phyloP scores from a whole-genome alignment of 176 grass and related monocot species.

The Juncus effusus region DNA sequence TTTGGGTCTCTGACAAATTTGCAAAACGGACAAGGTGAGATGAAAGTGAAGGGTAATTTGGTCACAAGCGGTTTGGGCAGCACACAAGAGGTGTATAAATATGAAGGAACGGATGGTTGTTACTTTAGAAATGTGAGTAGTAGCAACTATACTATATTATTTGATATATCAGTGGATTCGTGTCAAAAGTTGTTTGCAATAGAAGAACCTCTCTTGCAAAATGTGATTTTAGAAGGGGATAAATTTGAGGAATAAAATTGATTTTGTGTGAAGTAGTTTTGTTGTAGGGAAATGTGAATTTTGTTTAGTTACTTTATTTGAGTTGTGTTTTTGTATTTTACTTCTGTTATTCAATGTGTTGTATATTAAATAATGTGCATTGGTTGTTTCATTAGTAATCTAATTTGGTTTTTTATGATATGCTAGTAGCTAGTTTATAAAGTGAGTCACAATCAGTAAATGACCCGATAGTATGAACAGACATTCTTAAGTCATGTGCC shows the following conservation, averaged over 20 bases:
- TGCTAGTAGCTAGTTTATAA: no score
- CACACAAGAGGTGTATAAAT: constrained; percentile 52
- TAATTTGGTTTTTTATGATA: no score
- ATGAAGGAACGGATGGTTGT: constrained; percentile 49
- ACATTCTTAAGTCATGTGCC: no score
- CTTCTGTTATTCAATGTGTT: no score
- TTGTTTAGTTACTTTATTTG: constrained; percentile 24
- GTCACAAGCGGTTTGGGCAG: constrained; percentile 30
- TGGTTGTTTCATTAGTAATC: no score
- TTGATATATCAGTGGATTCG: constrained; percentile 23
- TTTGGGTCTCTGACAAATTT: constrained; percentile 51
- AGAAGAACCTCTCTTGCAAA: constrained; percentile 2
- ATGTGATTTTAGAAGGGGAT: neutral
- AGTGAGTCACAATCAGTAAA: no score
- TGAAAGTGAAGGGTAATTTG: constrained; percentile 40
- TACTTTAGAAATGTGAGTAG: constrained; percentile 54
- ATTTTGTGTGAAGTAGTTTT: constrained; percentile 13
- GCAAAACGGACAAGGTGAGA: constrained; percentile 38
- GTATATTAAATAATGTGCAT: no score
- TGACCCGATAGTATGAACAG: no score
- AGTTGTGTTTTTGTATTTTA: no score
- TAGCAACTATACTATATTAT: constrained; percentile 19
- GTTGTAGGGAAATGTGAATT: constrained; percentile 2
- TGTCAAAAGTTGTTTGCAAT: constrained; percentile 20
- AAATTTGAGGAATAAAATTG: constrained; percentile 9